A percentile compares a stretch with the other conserved stretches of the same genome.
Conservation (phyloP, 2,329 filamentous ascomycete species). For the Chrysoporthe deuterocubensis region DNA sequence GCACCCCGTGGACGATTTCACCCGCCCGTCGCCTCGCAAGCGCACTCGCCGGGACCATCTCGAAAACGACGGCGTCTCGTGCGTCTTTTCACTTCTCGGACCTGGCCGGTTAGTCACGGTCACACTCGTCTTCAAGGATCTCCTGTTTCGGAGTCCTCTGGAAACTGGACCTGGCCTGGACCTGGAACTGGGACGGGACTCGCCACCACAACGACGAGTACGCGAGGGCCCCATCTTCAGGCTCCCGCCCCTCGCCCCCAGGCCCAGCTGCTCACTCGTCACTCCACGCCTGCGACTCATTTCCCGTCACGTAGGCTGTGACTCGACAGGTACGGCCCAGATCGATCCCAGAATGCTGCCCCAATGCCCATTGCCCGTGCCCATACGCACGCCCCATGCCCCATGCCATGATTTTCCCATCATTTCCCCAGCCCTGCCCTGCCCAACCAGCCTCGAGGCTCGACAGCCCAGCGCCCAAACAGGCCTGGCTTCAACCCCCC, state of each 20-base stretch:
- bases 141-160: constrained; percentile 27
- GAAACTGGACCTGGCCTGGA: constrained; percentile 6
- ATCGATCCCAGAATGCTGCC: constrained; percentile 1
- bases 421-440: neutral
- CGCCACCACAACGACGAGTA: constrained; percentile 13
- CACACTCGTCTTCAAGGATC: constrained; percentile 17
- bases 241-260: constrained; percentile 33
- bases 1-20: constrained; percentile 17
- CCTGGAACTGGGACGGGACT: neutral
- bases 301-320: constrained; percentile 15
- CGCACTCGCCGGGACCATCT: neutral
- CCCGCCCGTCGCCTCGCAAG: constrained; percentile 9
- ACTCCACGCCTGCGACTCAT: constrained; percentile 18
- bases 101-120: constrained; percentile 26
- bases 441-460: constrained; percentile 1
- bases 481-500: neutral
- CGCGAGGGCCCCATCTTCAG: constrained; percentile 33
- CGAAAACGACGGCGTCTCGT: constrained; percentile 13
- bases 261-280: constrained; percentile 12
- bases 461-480: neutral
- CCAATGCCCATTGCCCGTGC: constrained; percentile 3
- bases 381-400: neutral
- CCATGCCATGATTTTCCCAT: neutral
- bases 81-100: constrained; percentile 5
- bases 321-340: constrained; percentile 18